Percentiles rank a stretch among this genome's conserved stretches.
Conservation (phyloP, 148 eudicot genomes). For the Suaeda aralocaspica region DNA sequence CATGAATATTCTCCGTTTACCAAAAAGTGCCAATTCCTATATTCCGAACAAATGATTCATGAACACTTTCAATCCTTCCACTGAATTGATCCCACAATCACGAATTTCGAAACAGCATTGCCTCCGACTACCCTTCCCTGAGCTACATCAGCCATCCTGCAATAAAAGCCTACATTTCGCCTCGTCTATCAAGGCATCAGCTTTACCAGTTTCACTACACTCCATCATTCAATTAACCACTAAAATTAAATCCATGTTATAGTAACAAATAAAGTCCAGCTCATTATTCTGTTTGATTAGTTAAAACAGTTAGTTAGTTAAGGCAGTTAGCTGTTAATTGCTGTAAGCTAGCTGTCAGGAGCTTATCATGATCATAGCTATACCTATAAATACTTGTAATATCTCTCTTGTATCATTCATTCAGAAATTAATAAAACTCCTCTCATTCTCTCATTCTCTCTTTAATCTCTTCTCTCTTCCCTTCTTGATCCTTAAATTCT, state of each 20-base stretch:
- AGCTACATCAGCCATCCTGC: not conserved
- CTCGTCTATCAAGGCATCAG: not conserved
- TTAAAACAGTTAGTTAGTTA: too few relatives aligned
- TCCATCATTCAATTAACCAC: not conserved
- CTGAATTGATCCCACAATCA: not conserved
- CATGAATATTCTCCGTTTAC: not conserved
- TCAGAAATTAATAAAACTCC: too few relatives aligned
- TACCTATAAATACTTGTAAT: too few relatives aligned
- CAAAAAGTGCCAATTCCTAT: not conserved
- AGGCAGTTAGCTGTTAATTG: too few relatives aligned
- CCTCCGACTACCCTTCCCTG: not conserved
- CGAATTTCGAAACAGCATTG: not conserved
- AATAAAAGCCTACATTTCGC: not conserved
- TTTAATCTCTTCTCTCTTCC: too few relatives aligned
- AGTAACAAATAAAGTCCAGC: too few relatives aligned
- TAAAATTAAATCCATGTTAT: not conserved
- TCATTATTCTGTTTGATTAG: too few relatives aligned
- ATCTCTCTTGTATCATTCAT: too few relatives aligned
- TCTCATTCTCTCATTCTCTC: too few relatives aligned
- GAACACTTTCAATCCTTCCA: not conserved
- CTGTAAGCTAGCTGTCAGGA: too few relatives aligned
- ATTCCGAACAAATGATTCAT: not conserved
- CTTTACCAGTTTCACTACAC: not conserved
- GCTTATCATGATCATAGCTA: too few relatives aligned
- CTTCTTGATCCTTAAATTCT: too few relatives aligned